Conservation (phyloP, 192 early-diverging fungal genomes). For the Coemansia sp. region DNA sequence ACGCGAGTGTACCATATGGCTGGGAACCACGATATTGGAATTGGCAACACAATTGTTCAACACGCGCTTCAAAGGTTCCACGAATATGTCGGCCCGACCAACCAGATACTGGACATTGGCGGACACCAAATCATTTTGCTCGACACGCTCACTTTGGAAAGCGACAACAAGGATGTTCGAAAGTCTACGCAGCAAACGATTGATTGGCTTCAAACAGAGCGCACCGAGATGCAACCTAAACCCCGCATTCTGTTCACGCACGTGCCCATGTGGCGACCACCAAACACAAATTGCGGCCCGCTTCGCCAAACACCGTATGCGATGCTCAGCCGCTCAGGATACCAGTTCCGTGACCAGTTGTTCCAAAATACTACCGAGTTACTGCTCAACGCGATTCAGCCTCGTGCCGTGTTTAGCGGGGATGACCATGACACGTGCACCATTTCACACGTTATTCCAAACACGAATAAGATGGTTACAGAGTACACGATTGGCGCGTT, state of each 20-base stretch:
- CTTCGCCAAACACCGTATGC: constrained; percentile 49
- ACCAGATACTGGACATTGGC: constrained; percentile 53
- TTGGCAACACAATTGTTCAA: constrained; percentile 58
- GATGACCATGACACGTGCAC: constrained; percentile 95
- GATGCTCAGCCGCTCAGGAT: constrained; percentile 64
- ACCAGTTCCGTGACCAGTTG: constrained; percentile 90
- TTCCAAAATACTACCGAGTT: constrained; percentile 51
- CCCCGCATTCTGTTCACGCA: constrained; percentile 76
- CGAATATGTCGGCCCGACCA: constrained; percentile 55
- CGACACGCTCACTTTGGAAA: constrained; percentile 72
- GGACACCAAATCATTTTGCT: constrained; percentile 69
- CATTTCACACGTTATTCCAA: constrained; percentile 45
- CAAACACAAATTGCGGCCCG: constrained; percentile 67
- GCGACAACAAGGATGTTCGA: constrained; percentile 11
- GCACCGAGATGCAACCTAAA: constrained; percentile 12
- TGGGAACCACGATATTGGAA: constrained; percentile 95
- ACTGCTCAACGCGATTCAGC: constrained; percentile 62
- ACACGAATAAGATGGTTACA: not conserved
- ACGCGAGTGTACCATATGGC: constrained; percentile 60
- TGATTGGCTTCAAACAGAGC: constrained; percentile 1
- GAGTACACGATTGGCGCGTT: constrained; percentile 65
- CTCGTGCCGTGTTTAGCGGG: constrained; percentile 75
- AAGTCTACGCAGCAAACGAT: constrained; percentile 14
- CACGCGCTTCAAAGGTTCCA: constrained; percentile 52
- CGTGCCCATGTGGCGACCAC: constrained; percentile 76